Evolutionary conservation across 2,329 filamentous ascomycete species (phyloP).

Genomic region (Aspergillus oerlinghausenensis): DNA sequence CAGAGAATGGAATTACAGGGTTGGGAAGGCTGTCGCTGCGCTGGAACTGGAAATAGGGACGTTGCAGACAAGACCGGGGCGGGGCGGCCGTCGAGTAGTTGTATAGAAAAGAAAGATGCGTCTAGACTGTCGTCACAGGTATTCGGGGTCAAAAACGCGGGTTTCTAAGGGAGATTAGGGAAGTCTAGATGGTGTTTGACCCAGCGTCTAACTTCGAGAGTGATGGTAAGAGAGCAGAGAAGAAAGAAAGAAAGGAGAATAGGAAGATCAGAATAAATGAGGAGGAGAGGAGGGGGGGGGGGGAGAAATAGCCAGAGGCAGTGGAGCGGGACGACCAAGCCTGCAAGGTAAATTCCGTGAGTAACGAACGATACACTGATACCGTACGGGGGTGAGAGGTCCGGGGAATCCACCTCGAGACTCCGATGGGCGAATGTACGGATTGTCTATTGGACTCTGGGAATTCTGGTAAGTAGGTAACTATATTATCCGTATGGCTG

Average conservation of each 20-base stretch:
- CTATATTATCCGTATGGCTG: too few species aligned
- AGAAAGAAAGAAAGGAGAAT: constrained; percentile 7
- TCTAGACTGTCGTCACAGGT: constrained; percentile 23
- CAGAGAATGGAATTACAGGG: constrained; percentile 32
- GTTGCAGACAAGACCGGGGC: constrained; percentile 17
- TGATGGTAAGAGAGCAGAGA: constrained; percentile 4
- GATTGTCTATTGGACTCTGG: constrained; percentile 4
- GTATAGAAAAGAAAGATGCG: constrained; percentile 12
- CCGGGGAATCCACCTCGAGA: constrained; percentile 19
- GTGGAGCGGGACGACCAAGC: not conserved
- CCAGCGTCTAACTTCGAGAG: constrained; percentile 17
- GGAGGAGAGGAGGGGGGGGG: constrained; percentile 18
- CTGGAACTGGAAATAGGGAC: constrained; percentile 10
- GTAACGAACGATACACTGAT: not conserved
- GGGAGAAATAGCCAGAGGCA: not conserved
- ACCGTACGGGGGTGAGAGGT: constrained; percentile 15
- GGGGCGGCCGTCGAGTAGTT: constrained; percentile 8
- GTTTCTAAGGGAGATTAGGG: constrained; percentile 9
- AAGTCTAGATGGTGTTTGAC: constrained; percentile 10
- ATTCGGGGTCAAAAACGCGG: constrained; percentile 18
- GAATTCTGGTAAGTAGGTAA: not conserved
- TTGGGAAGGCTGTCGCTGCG: constrained; percentile 10
- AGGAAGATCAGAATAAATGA: constrained; percentile 9
- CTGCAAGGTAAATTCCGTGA: not conserved
- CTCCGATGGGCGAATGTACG: constrained; percentile 18